phyloP scores from a whole-genome alignment of 345 rosid species.

The Boechera retrofracta region DNA sequence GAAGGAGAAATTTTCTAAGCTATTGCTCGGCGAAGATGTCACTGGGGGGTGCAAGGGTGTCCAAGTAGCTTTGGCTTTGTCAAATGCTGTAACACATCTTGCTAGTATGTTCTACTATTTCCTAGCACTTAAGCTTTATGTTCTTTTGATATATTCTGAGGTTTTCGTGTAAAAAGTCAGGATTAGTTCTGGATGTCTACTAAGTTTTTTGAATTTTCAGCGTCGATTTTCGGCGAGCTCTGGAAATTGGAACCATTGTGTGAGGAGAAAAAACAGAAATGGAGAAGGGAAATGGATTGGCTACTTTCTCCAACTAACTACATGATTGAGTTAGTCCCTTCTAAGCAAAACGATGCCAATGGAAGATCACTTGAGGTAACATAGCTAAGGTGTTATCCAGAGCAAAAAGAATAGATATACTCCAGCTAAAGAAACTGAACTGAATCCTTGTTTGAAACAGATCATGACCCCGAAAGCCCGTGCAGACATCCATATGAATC shows the following conservation, averaged over 20 bases:
- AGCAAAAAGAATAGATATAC: not conserved
- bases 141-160: constrained; percentile 15
- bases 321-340: constrained; percentile 96
- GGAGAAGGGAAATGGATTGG: constrained; percentile 97
- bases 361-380: constrained; percentile 84
- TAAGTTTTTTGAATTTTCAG: constrained; percentile 50
- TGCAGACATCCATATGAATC: constrained; percentile 90
- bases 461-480: constrained; percentile 95
- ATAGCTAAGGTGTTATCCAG: not conserved
- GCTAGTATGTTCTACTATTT: constrained; percentile 60
- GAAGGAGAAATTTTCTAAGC: constrained; percentile 86
- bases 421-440: constrained; percentile 32
- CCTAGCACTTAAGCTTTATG: not conserved
- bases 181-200: not conserved
- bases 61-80: constrained; percentile 75
- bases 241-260: constrained; percentile 94
- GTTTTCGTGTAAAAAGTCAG: not conserved
- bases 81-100: constrained; percentile 85
- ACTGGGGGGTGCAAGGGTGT: constrained; percentile 82
- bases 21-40: constrained; percentile 84
- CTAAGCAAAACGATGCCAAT: constrained; percentile 82
- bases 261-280: constrained; percentile 75
- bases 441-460: constrained; percentile 54
- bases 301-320: constrained; percentile 88
- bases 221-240: constrained; percentile 88